Base-by-base conservation (phyloP, 768 basidiomycete species). In the Tephrocybe sp. region DNA sequence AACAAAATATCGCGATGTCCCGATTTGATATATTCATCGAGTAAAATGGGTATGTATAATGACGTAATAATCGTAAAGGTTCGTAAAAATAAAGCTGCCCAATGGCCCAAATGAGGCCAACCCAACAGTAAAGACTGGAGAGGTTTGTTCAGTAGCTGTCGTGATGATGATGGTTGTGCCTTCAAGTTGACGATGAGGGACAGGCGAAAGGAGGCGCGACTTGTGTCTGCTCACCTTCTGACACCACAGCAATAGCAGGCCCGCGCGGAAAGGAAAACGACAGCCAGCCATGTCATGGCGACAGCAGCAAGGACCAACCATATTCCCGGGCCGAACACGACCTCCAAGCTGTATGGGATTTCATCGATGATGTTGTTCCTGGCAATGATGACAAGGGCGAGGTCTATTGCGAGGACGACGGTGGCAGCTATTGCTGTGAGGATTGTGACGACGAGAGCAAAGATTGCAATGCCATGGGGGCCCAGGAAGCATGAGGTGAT, bases 171-270 rank as follows among this genome's bases (percentile, higher is more conserved):
- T 55, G 53, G 26, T 54, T 15, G 20, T 54, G 53, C 15, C 17
- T 34, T 24, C 26, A 34, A 10, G 34, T 12, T 4, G 12, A 30
- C 12, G 15, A 12, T 45, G 15, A 37, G n/a, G 42, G 15, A 11
- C 18, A 38, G 7, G 34, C 18, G 25, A 17, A 25, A 34, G 17
- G 28, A 39, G 34, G 1, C 25, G 30, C 33, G 14, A 21, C 12
- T 24, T 12, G 37, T 34, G 4, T 39, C 17, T 45, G 62, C 66
- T 52, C 51, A 74, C 77, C 62, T 71, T 53, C 76, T 65, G n/a
- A 85, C 77, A 5, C 86, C 86, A 65, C 84, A 84, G 54, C 86
- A 88, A 50, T 80, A 77, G 59, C 86, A 90, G 14, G 78, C 80
- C 25, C 83, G 73, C 15, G 81, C 80, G 33, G 83, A 81, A 41